A percentile compares a stretch with the other conserved stretches of the same genome.
These are phyloP conservation scores for Auxenochlorella pyrenoidosa DNA, from an alignment of 139 green algal genomes.

Conservation along the genomic window DNA sequence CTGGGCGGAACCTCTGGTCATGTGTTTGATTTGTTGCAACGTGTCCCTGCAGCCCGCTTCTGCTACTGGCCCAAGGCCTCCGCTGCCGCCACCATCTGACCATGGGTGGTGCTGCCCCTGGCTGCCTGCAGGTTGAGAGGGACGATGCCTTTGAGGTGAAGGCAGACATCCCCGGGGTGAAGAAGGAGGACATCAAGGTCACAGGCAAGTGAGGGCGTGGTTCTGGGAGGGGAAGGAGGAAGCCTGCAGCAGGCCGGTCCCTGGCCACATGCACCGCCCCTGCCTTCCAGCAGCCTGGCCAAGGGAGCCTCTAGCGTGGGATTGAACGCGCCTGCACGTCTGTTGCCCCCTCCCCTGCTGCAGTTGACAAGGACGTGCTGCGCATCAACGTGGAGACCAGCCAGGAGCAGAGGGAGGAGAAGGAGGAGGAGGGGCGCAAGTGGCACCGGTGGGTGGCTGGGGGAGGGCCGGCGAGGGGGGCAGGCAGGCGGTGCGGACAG, in stretches of 20 bases:
- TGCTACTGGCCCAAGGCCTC: background rate
- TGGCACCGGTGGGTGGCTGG: slow-evolving; percentile 35
- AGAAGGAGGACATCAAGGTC: slow-evolving; percentile 44
- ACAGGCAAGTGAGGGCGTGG: background rate
- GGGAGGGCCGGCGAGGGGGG: background rate
- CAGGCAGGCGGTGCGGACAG: background rate
- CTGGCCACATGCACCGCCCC: background rate
- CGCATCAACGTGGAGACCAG: slow-evolving; percentile 46
- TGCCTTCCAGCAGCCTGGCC: too few relatives aligned
- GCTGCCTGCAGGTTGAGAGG: slow-evolving; percentile 24
- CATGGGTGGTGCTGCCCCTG: background rate
- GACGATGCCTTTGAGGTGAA: slow-evolving; percentile 47
- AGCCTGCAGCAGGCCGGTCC: background rate
- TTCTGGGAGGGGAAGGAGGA: background rate
- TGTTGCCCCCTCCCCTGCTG: background rate
- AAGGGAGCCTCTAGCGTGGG: too few relatives aligned
- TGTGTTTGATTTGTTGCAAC: too few relatives aligned
- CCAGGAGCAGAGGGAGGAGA: slow-evolving; percentile 46
- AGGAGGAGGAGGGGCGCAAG: slow-evolving; percentile 47
- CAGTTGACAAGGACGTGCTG: slow-evolving; percentile 51
- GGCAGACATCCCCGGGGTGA: slow-evolving; percentile 49
- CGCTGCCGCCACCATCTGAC: too few relatives aligned
- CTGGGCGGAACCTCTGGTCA: too few relatives aligned
- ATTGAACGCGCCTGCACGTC: background rate
- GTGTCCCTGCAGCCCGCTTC: background rate